phyloP scores from a whole-genome alignment of 805 yeast genomes.

The Wickerhamiella qilinensis region DNA sequence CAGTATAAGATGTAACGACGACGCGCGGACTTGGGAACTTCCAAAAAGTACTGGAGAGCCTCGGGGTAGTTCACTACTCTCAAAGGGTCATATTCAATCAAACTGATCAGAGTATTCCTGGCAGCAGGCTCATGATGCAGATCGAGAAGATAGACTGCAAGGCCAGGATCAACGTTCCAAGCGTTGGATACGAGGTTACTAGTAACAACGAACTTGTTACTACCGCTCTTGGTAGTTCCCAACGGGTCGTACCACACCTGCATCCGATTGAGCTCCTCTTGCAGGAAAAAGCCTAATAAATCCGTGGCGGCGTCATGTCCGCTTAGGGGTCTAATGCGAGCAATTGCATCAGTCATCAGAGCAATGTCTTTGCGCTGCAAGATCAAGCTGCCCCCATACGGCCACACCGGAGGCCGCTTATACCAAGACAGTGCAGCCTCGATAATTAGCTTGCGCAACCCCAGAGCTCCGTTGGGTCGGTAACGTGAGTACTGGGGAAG shows the following conservation, averaged over 20 bases:
- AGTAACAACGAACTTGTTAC: conserved; percentile 6
- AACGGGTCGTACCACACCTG: conserved; percentile 65
- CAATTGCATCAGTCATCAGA: conserved; percentile 38
- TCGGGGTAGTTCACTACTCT: conserved; percentile 38
- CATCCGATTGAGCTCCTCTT: conserved; percentile 57
- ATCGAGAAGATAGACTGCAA: conserved; percentile 55
- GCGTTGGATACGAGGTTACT: conserved; percentile 34
- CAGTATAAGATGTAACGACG: conserved; percentile 35
- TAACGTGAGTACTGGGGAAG: conserved; percentile 36
- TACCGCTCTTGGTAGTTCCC: conserved; percentile 4
- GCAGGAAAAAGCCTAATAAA: conserved; percentile 46
- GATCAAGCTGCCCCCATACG: conserved; percentile 70
- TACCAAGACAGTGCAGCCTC: conserved; percentile 74
- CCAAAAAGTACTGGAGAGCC: conserved; percentile 39
- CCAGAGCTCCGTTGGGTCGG: conserved; percentile 27
- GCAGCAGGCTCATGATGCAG: conserved; percentile 30
- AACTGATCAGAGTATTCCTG: conserved; percentile 26
- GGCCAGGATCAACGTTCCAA: conserved; percentile 47
- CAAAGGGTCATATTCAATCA: conserved; percentile 42
- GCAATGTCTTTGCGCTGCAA: conserved; percentile 54
- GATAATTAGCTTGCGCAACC: conserved; percentile 36
- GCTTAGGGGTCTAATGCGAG: conserved; percentile 15
- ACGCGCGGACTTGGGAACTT: conserved; percentile 18
- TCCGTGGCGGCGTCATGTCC: conserved; percentile 13
- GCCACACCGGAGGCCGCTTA: conserved; percentile 41